Evolutionary conservation across 192 early-diverging fungal species (phyloP).

Genomic region (Backusella morwellensis): DNA sequence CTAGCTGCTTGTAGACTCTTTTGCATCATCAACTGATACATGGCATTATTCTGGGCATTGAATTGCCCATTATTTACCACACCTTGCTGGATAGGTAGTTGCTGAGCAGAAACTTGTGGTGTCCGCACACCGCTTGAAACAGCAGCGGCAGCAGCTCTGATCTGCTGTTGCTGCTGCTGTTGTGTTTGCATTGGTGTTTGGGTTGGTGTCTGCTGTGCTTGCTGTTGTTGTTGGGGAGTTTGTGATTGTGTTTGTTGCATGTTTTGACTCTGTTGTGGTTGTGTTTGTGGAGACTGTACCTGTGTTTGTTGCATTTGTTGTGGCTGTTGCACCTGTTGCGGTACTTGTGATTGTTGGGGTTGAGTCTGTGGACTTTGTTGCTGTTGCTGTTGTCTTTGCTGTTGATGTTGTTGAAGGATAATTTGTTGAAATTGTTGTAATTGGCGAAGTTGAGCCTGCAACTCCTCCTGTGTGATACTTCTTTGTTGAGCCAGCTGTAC

Average conservation of each 20-base stretch:
- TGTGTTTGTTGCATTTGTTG: neutral
- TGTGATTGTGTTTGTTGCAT: neutral
- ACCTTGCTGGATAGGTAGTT: neutral
- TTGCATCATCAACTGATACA: constrained; percentile 25
- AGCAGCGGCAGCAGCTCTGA: neutral
- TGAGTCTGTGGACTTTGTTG: neutral
- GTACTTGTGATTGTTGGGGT: constrained; percentile 7
- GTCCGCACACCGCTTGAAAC: neutral
- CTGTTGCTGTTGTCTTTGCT: neutral
- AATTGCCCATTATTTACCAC: constrained; percentile 9
- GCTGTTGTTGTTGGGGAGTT: constrained; percentile 4
- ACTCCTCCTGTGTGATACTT: constrained; percentile 12
- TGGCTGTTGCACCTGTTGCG: constrained; percentile 5
- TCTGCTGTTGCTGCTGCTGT: neutral
- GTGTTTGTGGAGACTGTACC: constrained; percentile 10
- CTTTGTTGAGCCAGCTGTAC: neutral
- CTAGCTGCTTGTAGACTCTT: constrained; percentile 19
- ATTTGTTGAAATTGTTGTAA: constrained; percentile 13
- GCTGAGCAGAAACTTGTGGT: constrained; percentile 5
- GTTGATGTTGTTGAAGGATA: constrained; percentile 8
- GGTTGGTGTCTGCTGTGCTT: neutral
- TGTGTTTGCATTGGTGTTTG: neutral
- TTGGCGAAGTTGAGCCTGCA: neutral
- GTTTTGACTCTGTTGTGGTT: constrained; percentile 7
- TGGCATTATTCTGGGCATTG: constrained; percentile 21